Conservation (phyloP, 2,329 filamentous ascomycete species). For the Grosmannia huntii region DNA sequence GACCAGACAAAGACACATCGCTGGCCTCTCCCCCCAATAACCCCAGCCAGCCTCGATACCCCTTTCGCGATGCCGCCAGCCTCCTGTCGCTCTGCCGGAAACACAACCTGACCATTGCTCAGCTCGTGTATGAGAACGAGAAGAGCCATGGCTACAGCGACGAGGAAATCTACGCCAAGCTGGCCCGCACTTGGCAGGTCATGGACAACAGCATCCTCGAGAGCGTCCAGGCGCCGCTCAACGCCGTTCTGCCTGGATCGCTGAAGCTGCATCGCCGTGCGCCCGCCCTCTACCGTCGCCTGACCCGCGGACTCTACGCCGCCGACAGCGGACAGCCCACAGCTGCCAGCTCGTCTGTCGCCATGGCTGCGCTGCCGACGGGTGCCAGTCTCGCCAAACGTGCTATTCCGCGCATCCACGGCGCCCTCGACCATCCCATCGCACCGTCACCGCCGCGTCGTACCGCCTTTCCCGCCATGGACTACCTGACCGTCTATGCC, state of each 20-base stretch:
- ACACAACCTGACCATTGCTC: conserved; percentile 37
- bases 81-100: conserved; percentile 32
- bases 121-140: conserved; percentile 39
- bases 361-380: background rate
- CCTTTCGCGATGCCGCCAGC: conserved; percentile 33
- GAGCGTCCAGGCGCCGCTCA: conserved; percentile 30
- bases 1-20: background rate
- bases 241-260: conserved; percentile 30
- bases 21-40: background rate
- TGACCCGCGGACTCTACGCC: conserved; percentile 31
- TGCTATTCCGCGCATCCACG: conserved; percentile 28
- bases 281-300: conserved; percentile 29
- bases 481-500: conserved; percentile 36
- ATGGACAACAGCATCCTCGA: conserved; percentile 39
- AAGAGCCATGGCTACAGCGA: conserved; percentile 37
- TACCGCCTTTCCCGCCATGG: conserved; percentile 36
- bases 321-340: background rate
- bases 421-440: conserved; percentile 32
- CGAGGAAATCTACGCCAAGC: conserved; percentile 32
- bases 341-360: background rate
- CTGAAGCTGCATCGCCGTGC: conserved; percentile 34
- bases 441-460: conserved; percentile 31
- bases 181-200: conserved; percentile 36
- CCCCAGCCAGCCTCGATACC: conserved; percentile 25
- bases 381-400: conserved; percentile 14